Conservation (phyloP, 2,329 filamentous ascomycete species). For the Venturia pyrina region DNA sequence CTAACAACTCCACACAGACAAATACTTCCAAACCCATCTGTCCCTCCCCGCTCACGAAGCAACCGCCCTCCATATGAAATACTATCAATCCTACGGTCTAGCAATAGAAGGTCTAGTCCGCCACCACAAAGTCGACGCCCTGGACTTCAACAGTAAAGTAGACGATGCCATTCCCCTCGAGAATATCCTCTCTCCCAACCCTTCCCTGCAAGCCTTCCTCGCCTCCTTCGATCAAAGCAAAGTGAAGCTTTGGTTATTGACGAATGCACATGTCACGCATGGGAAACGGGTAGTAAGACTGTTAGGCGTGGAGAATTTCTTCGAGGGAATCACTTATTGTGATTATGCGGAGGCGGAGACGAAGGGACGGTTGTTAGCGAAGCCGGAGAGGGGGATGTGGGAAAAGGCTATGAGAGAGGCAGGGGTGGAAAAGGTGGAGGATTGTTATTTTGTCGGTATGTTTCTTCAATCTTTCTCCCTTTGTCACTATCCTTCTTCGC, state of each 20-base stretch:
- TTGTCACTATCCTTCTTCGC: not conserved
- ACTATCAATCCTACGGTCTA: constrained; percentile 94
- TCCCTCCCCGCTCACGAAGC: constrained; percentile 67
- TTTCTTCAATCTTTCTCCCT: constrained; percentile 16
- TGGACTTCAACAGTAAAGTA: constrained; percentile 90
- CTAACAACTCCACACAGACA: constrained; percentile 29
- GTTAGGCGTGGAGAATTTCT: constrained; percentile 74
- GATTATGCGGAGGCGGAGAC: constrained; percentile 91
- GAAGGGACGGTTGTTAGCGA: constrained; percentile 74
- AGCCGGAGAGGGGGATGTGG: constrained; percentile 75
- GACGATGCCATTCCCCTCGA: constrained; percentile 91
- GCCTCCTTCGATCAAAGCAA: constrained; percentile 74
- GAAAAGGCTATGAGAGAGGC: constrained; percentile 83
- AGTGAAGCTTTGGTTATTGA: constrained; percentile 87
- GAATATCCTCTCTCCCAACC: constrained; percentile 68
- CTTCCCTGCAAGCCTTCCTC: constrained; percentile 63
- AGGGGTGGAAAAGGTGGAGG: constrained; percentile 52
- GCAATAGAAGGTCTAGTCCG: constrained; percentile 90
- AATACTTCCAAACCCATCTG: constrained; percentile 59
- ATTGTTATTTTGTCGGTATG: constrained; percentile 91
- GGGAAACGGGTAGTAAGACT: constrained; percentile 72
- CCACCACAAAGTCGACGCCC: constrained; percentile 87
- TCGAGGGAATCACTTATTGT: constrained; percentile 92
- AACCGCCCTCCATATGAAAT: constrained; percentile 75
- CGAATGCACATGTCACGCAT: constrained; percentile 90